Evolutionary conservation across 1,284 basidiomycete species (phyloP).

Genomic region (Paramarasmius palmivorus): DNA sequence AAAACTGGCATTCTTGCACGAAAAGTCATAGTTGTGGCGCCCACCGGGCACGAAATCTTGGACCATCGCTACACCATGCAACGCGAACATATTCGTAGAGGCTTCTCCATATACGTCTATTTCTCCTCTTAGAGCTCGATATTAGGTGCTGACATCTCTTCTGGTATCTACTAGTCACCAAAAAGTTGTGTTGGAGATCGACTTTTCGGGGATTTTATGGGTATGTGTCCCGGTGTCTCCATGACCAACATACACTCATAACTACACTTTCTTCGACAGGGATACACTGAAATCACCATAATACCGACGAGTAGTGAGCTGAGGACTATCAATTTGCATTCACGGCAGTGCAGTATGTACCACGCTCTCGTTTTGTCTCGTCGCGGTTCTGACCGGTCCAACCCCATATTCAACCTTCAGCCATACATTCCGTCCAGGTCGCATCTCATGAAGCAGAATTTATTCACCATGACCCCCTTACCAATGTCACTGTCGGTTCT

Average conservation of each 20-base stretch:
- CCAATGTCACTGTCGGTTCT: constrained; percentile 62
- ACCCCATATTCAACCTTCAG: constrained; percentile 35
- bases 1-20: constrained; percentile 15
- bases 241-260: constrained; percentile 21
- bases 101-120: constrained; percentile 82
- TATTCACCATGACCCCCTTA: constrained; percentile 74
- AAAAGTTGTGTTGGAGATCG: constrained; percentile 88
- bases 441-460: constrained; percentile 72
- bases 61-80: constrained; percentile 56
- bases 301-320: constrained; percentile 77
- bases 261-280: constrained; percentile 43
- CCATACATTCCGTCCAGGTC: constrained; percentile 75
- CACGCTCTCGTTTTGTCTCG: constrained; percentile 11
- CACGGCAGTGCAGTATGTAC: constrained; percentile 77
- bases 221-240: constrained; percentile 40
- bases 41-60: constrained; percentile 29
- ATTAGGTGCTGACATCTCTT: constrained; percentile 46
- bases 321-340: constrained; percentile 82
- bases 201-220: constrained; percentile 80
- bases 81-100: constrained; percentile 74
- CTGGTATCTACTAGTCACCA: constrained; percentile 83
- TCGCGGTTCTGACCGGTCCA: constrained; percentile 19
- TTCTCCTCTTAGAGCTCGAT: constrained; percentile 23
- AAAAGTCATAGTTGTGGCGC: constrained; percentile 6
- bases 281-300: constrained; percentile 90